Percentiles rank a stretch among this genome's conserved stretches.
Evolutionary conservation across 2,329 filamentous ascomycete genomes (phyloP).

Genomic region (Chalaropsis ovoidea): DNA sequence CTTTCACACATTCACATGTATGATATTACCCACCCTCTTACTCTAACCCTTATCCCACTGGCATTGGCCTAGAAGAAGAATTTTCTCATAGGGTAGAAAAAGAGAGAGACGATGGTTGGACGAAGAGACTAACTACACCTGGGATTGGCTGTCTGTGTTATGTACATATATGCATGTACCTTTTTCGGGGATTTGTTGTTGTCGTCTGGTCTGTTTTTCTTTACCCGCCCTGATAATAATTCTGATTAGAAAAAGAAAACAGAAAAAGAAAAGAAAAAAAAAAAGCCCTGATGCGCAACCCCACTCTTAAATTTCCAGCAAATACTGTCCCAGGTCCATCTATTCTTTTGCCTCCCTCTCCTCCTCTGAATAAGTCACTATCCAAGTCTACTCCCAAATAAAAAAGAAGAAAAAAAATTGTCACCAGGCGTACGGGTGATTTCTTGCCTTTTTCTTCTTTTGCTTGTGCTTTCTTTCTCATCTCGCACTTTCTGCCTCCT

Average conservation of each 20-base stretch:
- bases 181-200: neutral
- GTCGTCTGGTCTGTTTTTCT: neutral
- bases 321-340: constrained; percentile 14
- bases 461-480: constrained; percentile 3
- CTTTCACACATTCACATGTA: neutral
- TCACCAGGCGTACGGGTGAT: constrained; percentile 21
- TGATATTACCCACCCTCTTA: neutral
- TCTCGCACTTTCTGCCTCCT: constrained; percentile 4
- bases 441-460: constrained; percentile 13
- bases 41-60: no score
- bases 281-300: constrained; percentile 24
- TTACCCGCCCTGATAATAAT: constrained; percentile 9
- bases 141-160: neutral
- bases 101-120: no score
- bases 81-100: neutral
- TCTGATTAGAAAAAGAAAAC: constrained; percentile 13
- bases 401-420: constrained; percentile 19
- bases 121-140: neutral
- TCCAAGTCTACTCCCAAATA: constrained; percentile 20
- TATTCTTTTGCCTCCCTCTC: constrained; percentile 16
- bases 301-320: constrained; percentile 25
- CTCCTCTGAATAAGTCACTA: constrained; percentile 1
- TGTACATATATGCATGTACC: neutral
- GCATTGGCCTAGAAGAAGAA: neutral
- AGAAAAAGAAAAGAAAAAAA: constrained; percentile 18